A percentile compares a stretch with the other conserved stretches of the same genome.
phyloP scores from a whole-genome alignment of 1,139 yeast genomes.

The Taiozyma sp. region DNA sequence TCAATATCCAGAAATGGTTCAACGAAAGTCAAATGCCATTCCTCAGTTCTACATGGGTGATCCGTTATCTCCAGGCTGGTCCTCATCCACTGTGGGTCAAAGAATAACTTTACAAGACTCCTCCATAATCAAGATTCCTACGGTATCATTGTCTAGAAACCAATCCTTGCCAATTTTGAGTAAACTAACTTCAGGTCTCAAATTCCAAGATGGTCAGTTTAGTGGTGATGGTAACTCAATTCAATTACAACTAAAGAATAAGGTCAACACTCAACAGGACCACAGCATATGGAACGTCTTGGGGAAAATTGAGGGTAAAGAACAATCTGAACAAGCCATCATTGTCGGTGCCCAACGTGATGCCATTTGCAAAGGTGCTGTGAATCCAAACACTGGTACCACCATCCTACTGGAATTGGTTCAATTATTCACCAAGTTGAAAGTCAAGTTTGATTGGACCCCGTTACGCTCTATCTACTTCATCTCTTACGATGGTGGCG shows the following conservation, averaged over 20 bases:
- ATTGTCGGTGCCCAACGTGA: conserved; percentile 86
- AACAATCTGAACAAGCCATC: conserved; percentile 69
- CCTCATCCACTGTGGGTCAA: conserved; percentile 34
- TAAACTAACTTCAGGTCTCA: conserved; percentile 43
- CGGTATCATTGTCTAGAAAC: conserved; percentile 67
- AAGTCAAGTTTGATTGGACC: conserved; percentile 64
- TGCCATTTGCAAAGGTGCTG: conserved; percentile 69
- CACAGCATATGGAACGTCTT: conserved; percentile 77
- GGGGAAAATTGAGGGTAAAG: conserved; percentile 75
- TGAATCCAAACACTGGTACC: conserved; percentile 72
- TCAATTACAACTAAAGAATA: conserved; percentile 35
- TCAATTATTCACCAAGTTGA: conserved; percentile 63
- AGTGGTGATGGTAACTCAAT: conserved; percentile 31
- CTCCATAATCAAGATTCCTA: conserved; percentile 60
- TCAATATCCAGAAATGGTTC: conserved; percentile 40
- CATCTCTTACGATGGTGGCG: conserved; percentile 81
- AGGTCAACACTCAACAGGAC: conserved; percentile 46
- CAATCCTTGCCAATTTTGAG: conserved; percentile 54
- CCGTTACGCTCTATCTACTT: conserved; percentile 82
- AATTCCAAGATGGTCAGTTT: conserved; percentile 30
- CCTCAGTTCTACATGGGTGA: conserved; percentile 73
- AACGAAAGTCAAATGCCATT: conserved; percentile 60
- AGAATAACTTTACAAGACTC: conserved; percentile 41
- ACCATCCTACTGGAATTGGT: conserved; percentile 67
- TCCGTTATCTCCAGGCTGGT: conserved; percentile 74